A percentile compares a stretch with the other conserved stretches of the same genome.
phyloP scores from a whole-genome alignment of 257 asterid species.

The Capsicum baccatum region DNA sequence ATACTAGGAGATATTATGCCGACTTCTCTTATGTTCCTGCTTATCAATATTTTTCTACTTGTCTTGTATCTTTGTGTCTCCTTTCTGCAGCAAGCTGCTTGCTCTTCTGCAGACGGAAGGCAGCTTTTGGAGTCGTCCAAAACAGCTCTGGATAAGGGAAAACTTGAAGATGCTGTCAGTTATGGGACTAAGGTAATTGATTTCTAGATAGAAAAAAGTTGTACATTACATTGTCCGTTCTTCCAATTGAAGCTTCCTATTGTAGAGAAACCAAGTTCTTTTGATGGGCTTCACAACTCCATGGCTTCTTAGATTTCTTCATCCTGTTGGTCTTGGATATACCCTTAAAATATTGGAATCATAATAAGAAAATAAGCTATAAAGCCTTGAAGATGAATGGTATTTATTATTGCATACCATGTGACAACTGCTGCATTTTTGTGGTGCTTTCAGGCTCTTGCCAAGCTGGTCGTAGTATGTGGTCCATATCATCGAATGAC shows the following conservation, averaged over 20 bases:
- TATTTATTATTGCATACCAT: not conserved
- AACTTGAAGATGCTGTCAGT: conserved; percentile 93
- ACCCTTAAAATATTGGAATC: not conserved
- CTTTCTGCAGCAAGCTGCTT: conserved; percentile 77
- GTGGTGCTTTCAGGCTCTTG: conserved; percentile 72
- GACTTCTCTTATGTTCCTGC: conserved; percentile 2
- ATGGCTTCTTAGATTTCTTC: conserved; percentile 5
- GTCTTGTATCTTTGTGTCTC: not conserved
- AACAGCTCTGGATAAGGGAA: conserved; percentile 96
- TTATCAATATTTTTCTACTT: conserved; percentile 25
- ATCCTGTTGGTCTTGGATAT: not conserved
- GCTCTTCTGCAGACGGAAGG: conserved; percentile 98
- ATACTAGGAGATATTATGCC: conserved; percentile 20
- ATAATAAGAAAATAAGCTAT: not conserved
- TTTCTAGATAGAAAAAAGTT: not conserved
- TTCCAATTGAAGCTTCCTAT: conserved; percentile 13
- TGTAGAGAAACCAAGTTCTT: conserved; percentile 17
- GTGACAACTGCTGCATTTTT: conserved; percentile 18
- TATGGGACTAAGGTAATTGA: conserved; percentile 86
- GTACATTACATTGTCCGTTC: conserved; percentile 15
- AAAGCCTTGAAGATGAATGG: conserved; percentile 12
- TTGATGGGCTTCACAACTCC: conserved; percentile 4
- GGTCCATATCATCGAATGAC: conserved; percentile 97
- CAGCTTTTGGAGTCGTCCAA: conserved; percentile 90
- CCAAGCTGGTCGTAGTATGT: conserved; percentile 94